These are phyloP conservation scores for Xylariaceae sp. DNA, from an alignment of 2,329 filamentous ascomycete species.

Conservation along the genomic window DNA sequence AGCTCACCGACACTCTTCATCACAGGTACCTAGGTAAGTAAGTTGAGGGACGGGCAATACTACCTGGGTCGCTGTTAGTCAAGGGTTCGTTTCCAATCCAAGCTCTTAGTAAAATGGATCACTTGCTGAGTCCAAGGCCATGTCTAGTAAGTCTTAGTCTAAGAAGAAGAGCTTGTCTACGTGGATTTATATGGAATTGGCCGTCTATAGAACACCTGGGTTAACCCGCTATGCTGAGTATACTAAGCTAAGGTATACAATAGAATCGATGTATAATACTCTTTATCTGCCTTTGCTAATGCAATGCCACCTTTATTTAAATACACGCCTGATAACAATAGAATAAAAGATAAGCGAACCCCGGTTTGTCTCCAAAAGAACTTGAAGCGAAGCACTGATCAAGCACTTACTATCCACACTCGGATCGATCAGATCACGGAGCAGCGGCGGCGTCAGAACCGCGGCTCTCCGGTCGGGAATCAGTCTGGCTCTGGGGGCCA, in stretches of 20 bases:
- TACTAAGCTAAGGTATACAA: constrained; percentile 9
- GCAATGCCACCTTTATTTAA: neutral
- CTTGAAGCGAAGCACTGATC: too few relatives aligned
- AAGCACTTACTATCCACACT: neutral
- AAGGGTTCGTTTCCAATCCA: too few relatives aligned
- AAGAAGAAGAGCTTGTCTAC: constrained; percentile 1
- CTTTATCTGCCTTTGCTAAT: neutral
- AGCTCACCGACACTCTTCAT: too few relatives aligned
- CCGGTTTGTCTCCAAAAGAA: too few relatives aligned
- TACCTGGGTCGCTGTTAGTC: too few relatives aligned
- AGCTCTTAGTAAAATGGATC: too few relatives aligned
- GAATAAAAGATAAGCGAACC: too few relatives aligned
- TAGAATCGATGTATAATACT: neutral
- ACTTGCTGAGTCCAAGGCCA: neutral
- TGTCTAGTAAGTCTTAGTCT: neutral
- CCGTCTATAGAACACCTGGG: constrained; percentile 12
- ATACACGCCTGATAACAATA: too few relatives aligned
- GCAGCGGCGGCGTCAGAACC: neutral
- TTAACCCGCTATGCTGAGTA: constrained; percentile 9
- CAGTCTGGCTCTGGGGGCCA: constrained; percentile 29
- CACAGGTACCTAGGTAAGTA: too few relatives aligned
- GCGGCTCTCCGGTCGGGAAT: constrained; percentile 7
- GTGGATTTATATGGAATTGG: neutral
- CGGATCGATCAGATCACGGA: too few relatives aligned
- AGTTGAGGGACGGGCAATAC: too few relatives aligned